Evolutionary conservation across 179 eudicot species (phyloP).

Genomic region (Amaranthus tricolor): DNA sequence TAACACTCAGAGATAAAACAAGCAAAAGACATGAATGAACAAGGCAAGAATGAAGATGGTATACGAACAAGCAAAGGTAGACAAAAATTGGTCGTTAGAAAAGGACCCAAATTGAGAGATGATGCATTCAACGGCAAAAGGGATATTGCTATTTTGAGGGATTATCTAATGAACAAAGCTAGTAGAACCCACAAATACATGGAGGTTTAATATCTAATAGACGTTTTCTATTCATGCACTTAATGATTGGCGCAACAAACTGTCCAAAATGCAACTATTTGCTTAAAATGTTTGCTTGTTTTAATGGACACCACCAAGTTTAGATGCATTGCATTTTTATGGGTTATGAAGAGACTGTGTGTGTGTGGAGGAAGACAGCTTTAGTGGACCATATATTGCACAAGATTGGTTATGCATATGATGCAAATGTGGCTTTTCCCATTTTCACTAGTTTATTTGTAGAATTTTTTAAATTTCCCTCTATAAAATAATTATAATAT

Average conservation of each 20-base stretch:
- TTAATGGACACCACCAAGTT: not conserved
- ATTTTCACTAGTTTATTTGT: not conserved
- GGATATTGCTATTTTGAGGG: not conserved
- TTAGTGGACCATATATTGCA: constrained; percentile 8
- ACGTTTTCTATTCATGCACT: not conserved
- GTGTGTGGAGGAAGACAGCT: not conserved
- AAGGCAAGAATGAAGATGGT: not conserved
- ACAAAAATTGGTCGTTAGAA: not conserved
- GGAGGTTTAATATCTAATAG: not conserved
- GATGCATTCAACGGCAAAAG: not conserved
- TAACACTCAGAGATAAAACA: not conserved
- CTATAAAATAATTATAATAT: no score
- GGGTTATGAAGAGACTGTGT: not conserved
- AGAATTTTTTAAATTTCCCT: no score
- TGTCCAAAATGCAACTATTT: not conserved
- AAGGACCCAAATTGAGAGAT: not conserved
- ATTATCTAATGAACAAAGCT: not conserved
- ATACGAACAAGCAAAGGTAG: not conserved
- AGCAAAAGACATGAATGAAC: not conserved
- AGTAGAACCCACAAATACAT: constrained; percentile 4
- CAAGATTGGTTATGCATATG: not conserved
- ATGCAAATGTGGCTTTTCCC: not conserved
- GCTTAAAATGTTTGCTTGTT: not conserved
- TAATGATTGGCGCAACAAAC: not conserved
- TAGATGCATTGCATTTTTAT: constrained; percentile 12